phyloP scores from a whole-genome alignment of 768 basidiomycete genomes.

The Boletales sp. region DNA sequence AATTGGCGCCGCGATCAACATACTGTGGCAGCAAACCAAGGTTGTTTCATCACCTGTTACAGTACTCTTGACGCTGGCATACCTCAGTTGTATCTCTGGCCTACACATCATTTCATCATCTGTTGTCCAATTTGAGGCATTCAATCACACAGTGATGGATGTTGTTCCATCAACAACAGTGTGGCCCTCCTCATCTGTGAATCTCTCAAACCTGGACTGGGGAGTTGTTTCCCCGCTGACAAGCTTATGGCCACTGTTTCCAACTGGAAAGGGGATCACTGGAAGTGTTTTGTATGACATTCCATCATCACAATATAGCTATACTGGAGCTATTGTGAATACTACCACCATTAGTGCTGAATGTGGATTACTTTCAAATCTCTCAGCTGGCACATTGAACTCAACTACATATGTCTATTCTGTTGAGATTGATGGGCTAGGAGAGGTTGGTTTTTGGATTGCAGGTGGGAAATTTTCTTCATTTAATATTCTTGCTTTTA shows the following conservation, averaged over 20 bases:
- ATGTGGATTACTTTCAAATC: conserved; percentile 13
- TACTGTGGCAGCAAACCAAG: conserved; percentile 19
- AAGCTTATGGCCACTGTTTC: not conserved
- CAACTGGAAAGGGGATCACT: conserved; percentile 9
- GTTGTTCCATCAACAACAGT: not conserved
- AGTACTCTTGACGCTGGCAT: conserved; percentile 6
- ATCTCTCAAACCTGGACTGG: not conserved
- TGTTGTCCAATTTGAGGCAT: conserved; percentile 17
- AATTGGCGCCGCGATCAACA: conserved; percentile 17
- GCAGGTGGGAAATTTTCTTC: not conserved
- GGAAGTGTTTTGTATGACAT: conserved; percentile 19
- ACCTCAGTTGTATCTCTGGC: conserved; percentile 13
- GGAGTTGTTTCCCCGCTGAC: not conserved
- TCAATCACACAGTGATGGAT: conserved; percentile 1
- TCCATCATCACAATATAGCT: not conserved
- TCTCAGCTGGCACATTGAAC: not conserved
- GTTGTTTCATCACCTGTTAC: conserved; percentile 3
- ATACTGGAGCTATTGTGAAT: conserved; percentile 11
- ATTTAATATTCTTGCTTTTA: no score
- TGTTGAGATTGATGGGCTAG: conserved; percentile 7
- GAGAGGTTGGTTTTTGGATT: not conserved
- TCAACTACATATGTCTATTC: not conserved
- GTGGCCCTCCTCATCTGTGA: not conserved
- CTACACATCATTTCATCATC: conserved; percentile 24
- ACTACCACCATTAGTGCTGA: conserved; percentile 13